Percentiles rank a stretch among this genome's conserved stretches.
These are phyloP conservation scores for Simmondsia chinensis DNA, from an alignment of 148 eudicot species.

Conservation along the genomic window DNA sequence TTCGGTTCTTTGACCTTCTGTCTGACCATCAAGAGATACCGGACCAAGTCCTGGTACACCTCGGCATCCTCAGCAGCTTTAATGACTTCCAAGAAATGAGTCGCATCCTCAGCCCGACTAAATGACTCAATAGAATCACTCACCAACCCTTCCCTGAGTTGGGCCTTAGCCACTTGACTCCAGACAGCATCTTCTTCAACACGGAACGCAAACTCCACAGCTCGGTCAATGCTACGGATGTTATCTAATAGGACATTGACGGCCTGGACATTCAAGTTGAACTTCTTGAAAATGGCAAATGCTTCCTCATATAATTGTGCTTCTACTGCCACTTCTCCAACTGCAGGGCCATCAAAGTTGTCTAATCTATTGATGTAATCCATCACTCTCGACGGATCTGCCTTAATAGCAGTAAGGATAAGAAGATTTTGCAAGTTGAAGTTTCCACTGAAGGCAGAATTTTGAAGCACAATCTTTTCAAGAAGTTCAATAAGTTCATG, in stretches of 20 bases:
- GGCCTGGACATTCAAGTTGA: constrained; percentile 91
- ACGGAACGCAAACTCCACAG: constrained; percentile 96
- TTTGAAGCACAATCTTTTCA: constrained; percentile 95
- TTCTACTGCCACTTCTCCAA: constrained; percentile 97
- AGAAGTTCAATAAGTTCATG: constrained; percentile 96
- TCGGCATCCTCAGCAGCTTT: constrained; percentile 77
- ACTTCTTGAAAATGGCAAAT: constrained; percentile 92
- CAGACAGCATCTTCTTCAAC: constrained; percentile 99
- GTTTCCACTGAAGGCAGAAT: constrained; percentile 97
- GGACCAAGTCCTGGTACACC: constrained; percentile 84
- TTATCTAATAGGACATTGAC: constrained; percentile 78
- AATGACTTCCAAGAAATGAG: constrained; percentile 85
- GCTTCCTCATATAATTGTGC: constrained; percentile 91
- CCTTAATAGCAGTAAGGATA: constrained; percentile 92
- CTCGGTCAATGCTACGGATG: constrained; percentile 71
- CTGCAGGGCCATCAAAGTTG: constrained; percentile 97
- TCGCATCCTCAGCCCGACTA: constrained; percentile 91
- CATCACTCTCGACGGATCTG: constrained; percentile 94
- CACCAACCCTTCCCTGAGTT: constrained; percentile 73
- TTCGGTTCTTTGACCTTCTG: constrained; percentile 88
- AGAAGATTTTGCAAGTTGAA: constrained; percentile 90
- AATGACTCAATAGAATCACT: constrained; percentile 97
- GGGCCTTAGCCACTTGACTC: constrained; percentile 98
- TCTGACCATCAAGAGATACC: constrained; percentile 90
- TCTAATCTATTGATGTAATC: constrained; percentile 89